Conservation (phyloP, 257 asterid genomes). For the Solanum tarijense region DNA sequence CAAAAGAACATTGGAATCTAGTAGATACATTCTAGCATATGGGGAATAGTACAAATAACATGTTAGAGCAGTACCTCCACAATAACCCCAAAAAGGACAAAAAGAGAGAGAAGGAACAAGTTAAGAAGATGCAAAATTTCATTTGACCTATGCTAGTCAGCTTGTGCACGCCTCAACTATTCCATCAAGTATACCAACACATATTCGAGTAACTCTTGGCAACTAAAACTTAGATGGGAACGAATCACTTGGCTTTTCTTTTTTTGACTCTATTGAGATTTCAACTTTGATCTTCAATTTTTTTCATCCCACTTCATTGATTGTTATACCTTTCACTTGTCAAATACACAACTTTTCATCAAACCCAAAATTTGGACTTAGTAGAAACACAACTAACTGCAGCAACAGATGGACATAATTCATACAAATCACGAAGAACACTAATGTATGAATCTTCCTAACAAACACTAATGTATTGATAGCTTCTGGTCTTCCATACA, state of each 20-base stretch:
- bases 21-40: background rate
- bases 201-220: background rate
- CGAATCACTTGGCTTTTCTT: background rate
- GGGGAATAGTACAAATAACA: background rate
- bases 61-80: background rate
- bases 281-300: background rate
- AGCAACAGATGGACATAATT: background rate
- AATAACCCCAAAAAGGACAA: background rate
- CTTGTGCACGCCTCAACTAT: background rate
- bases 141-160: background rate
- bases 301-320: background rate
- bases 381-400: background rate
- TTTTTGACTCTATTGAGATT: background rate
- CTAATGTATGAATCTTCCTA: background rate
- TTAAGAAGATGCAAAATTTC: background rate
- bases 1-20: background rate
- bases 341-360: background rate
- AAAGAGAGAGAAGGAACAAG: background rate
- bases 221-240: background rate
- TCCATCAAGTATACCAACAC: background rate
- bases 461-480: background rate
- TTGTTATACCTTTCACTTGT: background rate
- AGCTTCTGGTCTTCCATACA: background rate
- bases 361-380: background rate
- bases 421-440: background rate